These are phyloP conservation scores for Dendrothele bispora DNA, from an alignment of 768 basidiomycete species.

Conservation along the genomic window DNA sequence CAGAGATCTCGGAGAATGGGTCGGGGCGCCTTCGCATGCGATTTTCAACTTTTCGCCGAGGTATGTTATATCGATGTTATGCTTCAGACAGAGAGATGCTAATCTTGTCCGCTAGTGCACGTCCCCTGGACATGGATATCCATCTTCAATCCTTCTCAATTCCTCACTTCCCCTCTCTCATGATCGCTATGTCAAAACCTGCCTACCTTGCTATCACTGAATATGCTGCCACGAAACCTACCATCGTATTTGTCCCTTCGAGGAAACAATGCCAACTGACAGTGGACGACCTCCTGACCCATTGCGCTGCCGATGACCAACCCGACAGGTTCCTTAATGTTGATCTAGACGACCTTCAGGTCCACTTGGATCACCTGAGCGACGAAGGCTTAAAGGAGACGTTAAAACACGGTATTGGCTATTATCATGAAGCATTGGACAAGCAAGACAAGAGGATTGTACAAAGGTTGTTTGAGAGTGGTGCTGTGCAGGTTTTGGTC, in stretches of 20 bases:
- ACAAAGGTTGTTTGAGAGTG: conserved; percentile 87
- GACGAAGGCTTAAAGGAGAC: conserved; percentile 78
- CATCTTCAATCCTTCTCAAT: conserved; percentile 94
- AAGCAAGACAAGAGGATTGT: conserved; percentile 95
- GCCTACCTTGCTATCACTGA: conserved; percentile 92
- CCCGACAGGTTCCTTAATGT: conserved; percentile 88
- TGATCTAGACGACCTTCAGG: conserved; percentile 76
- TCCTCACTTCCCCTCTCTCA: conserved; percentile 97
- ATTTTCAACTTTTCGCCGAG: conserved; percentile 98
- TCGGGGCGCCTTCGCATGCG: conserved; percentile 89
- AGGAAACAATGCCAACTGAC: conserved; percentile 93
- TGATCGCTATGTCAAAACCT: conserved; percentile 99
- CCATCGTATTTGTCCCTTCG: conserved; percentile 91
- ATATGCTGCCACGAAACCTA: conserved; percentile 81
- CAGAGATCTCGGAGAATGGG: conserved; percentile 95
- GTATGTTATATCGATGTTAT: conserved; percentile 32
- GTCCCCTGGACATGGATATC: conserved; percentile 97
- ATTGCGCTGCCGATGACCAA: conserved; percentile 86
- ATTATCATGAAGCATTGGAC: conserved; percentile 91
- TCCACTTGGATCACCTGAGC: conserved; percentile 82
- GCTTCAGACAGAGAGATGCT: conserved; percentile 5
- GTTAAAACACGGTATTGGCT: conserved; percentile 88
- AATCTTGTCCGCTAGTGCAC: conserved; percentile 56
- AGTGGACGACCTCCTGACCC: conserved; percentile 86
- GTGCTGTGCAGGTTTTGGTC: conserved; percentile 92